Base-by-base conservation (phyloP, 768 basidiomycete genomes). In the Xerocomellus amylosporus region DNA sequence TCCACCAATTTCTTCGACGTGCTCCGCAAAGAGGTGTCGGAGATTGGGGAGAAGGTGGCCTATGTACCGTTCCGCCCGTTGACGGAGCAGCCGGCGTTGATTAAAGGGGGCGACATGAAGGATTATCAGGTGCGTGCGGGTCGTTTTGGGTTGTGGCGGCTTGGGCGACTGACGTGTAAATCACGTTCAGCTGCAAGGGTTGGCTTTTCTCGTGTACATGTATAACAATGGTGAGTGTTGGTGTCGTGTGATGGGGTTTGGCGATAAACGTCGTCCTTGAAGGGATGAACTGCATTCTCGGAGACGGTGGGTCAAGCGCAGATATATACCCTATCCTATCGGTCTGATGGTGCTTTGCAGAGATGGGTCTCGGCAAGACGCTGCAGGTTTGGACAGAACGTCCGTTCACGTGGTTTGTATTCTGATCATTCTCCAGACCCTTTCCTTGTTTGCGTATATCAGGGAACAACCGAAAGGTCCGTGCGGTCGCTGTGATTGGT, bases 251-350 rank as follows among this genome's bases (percentile, higher is more conserved):
- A 14, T 31, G 7, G 13, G 30, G 8, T 48, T 22, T 24, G 43
- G 8, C 51, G 28, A 43, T 34, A 10, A 57, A 53, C 20, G 17
- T 42, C 31, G 15, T 17, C 44, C 5, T 3, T 19, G 19, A 56
- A 83, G 81, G 82, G 15, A 80, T 87, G 77, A 87, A 83, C 58
- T 83, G 84, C 64, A 85, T 90, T 53, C 74, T 90, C 2, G 88
- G 85, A 28, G 88, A 90, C 58, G 84, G 82, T 83, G 62, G 57
- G 77, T 72, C 24, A 19, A 28, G 12, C 28, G 7, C 24, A 24
- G 9, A 38, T 36, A 36, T 33, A 22, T 26, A 17, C 9, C 17
- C 28, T 17, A 8, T 28, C 15, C 8, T 31, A 6, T 17, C 1
- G 9, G 31, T 51, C 54, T 51, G 14, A 57, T 36, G 5, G 45